phyloP scores from a whole-genome alignment of 805 yeast species.

The Saturnispora sekii region DNA sequence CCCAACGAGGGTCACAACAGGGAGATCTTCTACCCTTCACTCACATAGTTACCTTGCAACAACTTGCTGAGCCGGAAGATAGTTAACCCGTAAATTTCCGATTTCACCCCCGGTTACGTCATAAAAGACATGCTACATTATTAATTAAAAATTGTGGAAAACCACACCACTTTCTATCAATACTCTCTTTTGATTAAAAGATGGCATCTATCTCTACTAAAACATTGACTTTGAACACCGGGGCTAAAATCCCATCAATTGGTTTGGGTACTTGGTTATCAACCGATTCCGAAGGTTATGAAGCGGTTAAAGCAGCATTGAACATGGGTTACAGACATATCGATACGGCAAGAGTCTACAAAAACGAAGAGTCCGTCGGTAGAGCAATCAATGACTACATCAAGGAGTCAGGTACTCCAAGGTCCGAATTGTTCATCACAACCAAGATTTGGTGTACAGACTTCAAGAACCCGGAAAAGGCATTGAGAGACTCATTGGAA shows the following conservation, averaged over 20 bases:
- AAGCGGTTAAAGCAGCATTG: conserved; percentile 52
- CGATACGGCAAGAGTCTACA: conserved; percentile 65
- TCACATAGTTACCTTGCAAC: no score
- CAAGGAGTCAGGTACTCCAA: conserved; percentile 47
- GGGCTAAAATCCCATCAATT: conserved; percentile 13
- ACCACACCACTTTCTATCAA: background rate
- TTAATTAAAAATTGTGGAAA: background rate
- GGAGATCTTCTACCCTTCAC: no score
- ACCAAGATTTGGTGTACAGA: conserved; percentile 50
- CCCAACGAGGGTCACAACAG: no score
- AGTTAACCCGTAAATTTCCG: no score
- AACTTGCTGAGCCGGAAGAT: no score
- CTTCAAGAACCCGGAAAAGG: conserved; percentile 32
- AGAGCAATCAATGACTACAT: conserved; percentile 38
- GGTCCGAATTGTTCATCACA: conserved; percentile 49
- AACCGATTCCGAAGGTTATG: conserved; percentile 35
- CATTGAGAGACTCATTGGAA: conserved; percentile 41
- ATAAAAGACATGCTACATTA: no score
- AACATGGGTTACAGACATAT: conserved; percentile 66
- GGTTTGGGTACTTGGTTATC: conserved; percentile 18
- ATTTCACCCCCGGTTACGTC: no score
- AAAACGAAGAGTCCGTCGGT: conserved; percentile 52
- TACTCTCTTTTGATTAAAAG: background rate
- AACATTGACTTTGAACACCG: conserved; percentile 8
- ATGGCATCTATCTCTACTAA: conserved; percentile 1